A percentile compares a stretch with the other conserved stretches of the same genome.
Conservation (phyloP, 2,329 filamentous ascomycete genomes). For the Diaporthe sp. region DNA sequence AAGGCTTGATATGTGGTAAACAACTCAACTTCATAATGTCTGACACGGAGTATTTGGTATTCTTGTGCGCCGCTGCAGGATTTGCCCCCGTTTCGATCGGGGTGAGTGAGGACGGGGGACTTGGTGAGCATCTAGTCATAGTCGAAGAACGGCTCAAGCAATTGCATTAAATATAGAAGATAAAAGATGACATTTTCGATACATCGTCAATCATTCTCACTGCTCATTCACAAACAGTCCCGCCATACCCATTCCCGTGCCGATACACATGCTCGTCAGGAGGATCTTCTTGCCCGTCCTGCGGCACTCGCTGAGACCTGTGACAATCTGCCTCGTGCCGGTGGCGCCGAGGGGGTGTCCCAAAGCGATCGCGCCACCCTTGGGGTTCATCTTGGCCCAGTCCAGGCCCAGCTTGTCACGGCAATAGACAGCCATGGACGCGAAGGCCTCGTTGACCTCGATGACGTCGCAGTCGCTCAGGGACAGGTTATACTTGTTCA, state of each 20-base stretch:
- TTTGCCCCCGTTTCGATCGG: neutral
- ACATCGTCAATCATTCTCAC: slow-evolving; percentile 39
- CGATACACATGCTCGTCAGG: slow-evolving; percentile 91
- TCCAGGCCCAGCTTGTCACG: slow-evolving; percentile 79
- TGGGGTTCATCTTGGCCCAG: slow-evolving; percentile 83
- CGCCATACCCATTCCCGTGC: slow-evolving; percentile 79
- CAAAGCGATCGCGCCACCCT: slow-evolving; percentile 86
- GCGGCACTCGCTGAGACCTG: slow-evolving; percentile 87
- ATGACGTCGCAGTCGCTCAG: slow-evolving; percentile 89
- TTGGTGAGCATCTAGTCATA: neutral
- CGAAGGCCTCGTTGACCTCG: slow-evolving; percentile 98
- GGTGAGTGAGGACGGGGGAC: neutral
- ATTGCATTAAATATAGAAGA: neutral
- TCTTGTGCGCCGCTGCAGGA: neutral
- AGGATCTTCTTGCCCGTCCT: slow-evolving; percentile 91
- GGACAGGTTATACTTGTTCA: slow-evolving; percentile 82
- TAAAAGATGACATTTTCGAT: neutral
- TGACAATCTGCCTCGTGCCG: slow-evolving; percentile 86
- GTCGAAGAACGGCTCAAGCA: neutral
- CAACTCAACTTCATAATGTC: neutral
- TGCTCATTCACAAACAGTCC: slow-evolving; percentile 75
- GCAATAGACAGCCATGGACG: slow-evolving; percentile 98
- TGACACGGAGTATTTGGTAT: neutral
- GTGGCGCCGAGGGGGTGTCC: slow-evolving; percentile 88
- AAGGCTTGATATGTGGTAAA: neutral